phyloP scores from a whole-genome alignment of 2,329 filamentous ascomycete species.

The Diaporthe sp. region DNA sequence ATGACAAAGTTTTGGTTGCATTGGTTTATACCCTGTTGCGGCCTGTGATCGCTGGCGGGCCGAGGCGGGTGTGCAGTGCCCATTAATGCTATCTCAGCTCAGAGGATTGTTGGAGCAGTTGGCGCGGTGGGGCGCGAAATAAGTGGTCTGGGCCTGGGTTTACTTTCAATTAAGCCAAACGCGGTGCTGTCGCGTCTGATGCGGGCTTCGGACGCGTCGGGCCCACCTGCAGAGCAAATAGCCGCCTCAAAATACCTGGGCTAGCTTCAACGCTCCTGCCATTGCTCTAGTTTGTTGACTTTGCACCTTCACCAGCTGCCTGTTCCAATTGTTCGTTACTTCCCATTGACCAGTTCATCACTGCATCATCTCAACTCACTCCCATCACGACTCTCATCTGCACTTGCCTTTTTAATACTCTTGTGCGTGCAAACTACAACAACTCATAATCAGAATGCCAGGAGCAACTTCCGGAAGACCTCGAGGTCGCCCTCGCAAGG shows the following conservation, averaged over 20 bases:
- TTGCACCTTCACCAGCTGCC: slow-evolving; percentile 9
- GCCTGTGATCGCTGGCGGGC: slow-evolving; percentile 25
- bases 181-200: slow-evolving; percentile 28
- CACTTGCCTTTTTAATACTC: neutral
- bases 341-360: neutral
- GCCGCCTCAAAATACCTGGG: slow-evolving; percentile 3
- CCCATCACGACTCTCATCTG: neutral
- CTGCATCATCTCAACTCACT: neutral
- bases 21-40: neutral
- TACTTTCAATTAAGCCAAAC: slow-evolving; percentile 3
- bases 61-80: slow-evolving; percentile 10
- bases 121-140: neutral
- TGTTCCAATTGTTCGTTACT: neutral
- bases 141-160: neutral
- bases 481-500: slow-evolving; percentile 38
- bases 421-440: neutral
- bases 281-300: neutral
- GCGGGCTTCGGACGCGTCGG: slow-evolving; percentile 4
- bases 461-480: slow-evolving; percentile 28
- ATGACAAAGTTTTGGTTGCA: neutral
- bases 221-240: slow-evolving; percentile 8
- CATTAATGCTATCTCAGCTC: neutral
- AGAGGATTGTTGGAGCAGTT: neutral
- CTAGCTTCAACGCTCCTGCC: neutral
- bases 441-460: slow-evolving; percentile 29